Evolutionary conservation across 2,329 filamentous ascomycete species (phyloP).

Genomic region (Incumbomyces delicatus): DNA sequence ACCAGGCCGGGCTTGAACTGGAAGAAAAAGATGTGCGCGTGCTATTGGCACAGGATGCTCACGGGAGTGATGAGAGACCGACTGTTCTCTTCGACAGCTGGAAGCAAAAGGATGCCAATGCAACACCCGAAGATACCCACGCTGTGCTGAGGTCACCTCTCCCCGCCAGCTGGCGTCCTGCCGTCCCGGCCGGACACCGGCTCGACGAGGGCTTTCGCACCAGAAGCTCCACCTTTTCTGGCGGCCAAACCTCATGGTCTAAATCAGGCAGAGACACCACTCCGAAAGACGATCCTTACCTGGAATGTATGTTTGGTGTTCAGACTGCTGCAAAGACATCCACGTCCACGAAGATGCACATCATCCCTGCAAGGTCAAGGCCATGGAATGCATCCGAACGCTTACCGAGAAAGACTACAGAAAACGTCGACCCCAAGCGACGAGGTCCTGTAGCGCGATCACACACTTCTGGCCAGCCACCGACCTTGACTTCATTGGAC

Average conservation of each 20-base stretch:
- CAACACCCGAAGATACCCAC: neutral
- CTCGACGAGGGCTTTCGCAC: slow-evolving; percentile 23
- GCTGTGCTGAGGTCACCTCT: neutral
- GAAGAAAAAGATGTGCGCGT: slow-evolving; percentile 38
- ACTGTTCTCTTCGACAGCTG: slow-evolving; percentile 38
- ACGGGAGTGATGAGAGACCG: slow-evolving; percentile 37
- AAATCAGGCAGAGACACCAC: slow-evolving; percentile 23
- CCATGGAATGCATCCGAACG: slow-evolving; percentile 6
- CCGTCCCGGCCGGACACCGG: neutral
- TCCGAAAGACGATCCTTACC: slow-evolving; percentile 41
- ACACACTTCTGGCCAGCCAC: slow-evolving; percentile 28
- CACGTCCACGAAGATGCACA: slow-evolving; percentile 53
- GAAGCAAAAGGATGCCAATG: slow-evolving; percentile 8
- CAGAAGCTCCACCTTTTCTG: slow-evolving; percentile 37
- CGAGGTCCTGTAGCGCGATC: slow-evolving; percentile 29
- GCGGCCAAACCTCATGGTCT: slow-evolving; percentile 27
- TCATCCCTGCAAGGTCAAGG: slow-evolving; percentile 32
- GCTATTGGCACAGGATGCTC: slow-evolving; percentile 39
- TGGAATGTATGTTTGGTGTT: slow-evolving; percentile 54
- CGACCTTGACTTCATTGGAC: slow-evolving; percentile 14
- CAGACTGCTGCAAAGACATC: slow-evolving; percentile 48
- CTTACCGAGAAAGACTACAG: neutral
- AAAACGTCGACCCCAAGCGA: slow-evolving; percentile 9
- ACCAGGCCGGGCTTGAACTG: slow-evolving; percentile 37
- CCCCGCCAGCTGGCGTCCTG: neutral